Percentiles rank a stretch among this genome's conserved stretches.
These are phyloP conservation scores for Globisporangium cylindrosporum DNA, from an alignment of 352 stramenopile genomes.

Conservation along the genomic window DNA sequence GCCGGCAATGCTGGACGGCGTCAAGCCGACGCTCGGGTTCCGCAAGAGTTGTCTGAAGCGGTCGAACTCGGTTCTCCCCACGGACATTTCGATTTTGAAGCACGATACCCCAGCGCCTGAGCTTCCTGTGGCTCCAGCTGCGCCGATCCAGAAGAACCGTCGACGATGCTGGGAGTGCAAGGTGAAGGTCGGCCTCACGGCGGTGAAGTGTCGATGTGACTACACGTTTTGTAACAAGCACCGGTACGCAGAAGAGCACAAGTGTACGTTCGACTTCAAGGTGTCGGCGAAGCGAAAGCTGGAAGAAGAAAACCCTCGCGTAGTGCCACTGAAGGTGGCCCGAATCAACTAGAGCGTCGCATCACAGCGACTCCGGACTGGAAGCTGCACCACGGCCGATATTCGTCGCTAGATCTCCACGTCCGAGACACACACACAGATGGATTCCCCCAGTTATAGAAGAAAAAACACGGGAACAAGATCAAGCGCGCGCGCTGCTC, in stretches of 20 bases:
- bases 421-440: neutral
- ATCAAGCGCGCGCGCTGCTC: neutral
- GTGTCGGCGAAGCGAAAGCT: constrained; percentile 78
- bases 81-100: constrained; percentile 19
- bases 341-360: constrained; percentile 71
- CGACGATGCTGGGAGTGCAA: constrained; percentile 88
- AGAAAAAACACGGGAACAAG: neutral
- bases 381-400: neutral
- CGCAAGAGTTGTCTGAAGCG: constrained; percentile 77
- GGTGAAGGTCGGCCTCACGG: constrained; percentile 82
- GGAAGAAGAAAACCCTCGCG: constrained; percentile 75
- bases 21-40: constrained; percentile 47
- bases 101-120: constrained; percentile 3
- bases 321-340: constrained; percentile 75
- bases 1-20: constrained; percentile 41
- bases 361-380: neutral
- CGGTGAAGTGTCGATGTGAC: constrained; percentile 86
- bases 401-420: neutral
- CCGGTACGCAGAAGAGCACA: constrained; percentile 88
- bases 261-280: constrained; percentile 88
- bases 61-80: constrained; percentile 45
- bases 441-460: constrained; percentile 9
- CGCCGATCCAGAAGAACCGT: constrained; percentile 80
- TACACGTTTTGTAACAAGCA: constrained; percentile 90
- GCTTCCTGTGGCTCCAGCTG: constrained; percentile 14